Conservation (phyloP, 2,329 filamentous ascomycete species). For the Fusarium brachygibbosum region DNA sequence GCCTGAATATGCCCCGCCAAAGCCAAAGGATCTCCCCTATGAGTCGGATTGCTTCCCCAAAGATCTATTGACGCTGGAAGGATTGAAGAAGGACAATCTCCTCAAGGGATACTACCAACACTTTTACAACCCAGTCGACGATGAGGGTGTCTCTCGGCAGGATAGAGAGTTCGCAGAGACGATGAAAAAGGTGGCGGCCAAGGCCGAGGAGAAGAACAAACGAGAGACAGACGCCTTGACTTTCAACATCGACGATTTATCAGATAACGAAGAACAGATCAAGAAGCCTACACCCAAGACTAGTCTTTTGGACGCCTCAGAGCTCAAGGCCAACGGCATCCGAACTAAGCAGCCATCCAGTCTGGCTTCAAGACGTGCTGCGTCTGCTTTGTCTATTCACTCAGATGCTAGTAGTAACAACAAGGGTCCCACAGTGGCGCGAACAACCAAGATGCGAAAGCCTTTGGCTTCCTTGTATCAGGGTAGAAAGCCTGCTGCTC, state of each 20-base stretch:
- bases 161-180: constrained; percentile 72
- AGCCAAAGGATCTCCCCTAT: constrained; percentile 74
- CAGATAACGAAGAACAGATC: constrained; percentile 60
- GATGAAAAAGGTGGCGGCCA: constrained; percentile 64
- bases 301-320: not conserved
- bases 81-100: constrained; percentile 69
- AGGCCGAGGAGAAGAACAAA: constrained; percentile 76
- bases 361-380: constrained; percentile 64
- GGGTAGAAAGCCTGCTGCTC: constrained; percentile 50
- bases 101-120: constrained; percentile 72
- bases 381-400: constrained; percentile 63
- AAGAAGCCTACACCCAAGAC: constrained; percentile 21
- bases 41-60: constrained; percentile 77
- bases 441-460: constrained; percentile 44
- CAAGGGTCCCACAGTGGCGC: constrained; percentile 9
- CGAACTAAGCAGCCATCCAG: constrained; percentile 47
- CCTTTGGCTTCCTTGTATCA: constrained; percentile 52
- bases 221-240: constrained; percentile 73
- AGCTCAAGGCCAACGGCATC: constrained; percentile 18
- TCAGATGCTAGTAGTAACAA: constrained; percentile 43
- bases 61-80: constrained; percentile 68
- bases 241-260: constrained; percentile 64
- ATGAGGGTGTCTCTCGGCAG: constrained; percentile 73
- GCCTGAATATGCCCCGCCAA: constrained; percentile 90
- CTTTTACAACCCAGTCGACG: constrained; percentile 74